phyloP scores from a whole-genome alignment of 225 moss, liverwort and hornwort species.

The Polytrichum commune region DNA sequence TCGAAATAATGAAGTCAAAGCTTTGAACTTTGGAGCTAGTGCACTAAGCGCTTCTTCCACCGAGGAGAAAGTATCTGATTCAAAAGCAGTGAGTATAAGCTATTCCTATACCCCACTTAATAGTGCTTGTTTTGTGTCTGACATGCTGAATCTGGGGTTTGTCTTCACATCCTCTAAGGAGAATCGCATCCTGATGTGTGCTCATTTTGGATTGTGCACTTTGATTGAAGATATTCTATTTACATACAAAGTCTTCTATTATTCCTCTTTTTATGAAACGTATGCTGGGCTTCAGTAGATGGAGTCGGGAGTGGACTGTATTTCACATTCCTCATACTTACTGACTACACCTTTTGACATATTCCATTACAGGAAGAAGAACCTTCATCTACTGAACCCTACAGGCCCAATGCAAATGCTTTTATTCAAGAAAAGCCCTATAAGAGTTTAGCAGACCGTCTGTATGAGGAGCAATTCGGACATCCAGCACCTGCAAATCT shows the following conservation, averaged over 20 bases:
- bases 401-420: conserved; percentile 31
- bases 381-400: conserved; percentile 18
- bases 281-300: too few species aligned
- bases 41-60: conserved; percentile 11
- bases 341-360: not conserved
- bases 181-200: too few species aligned
- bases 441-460: conserved; percentile 55
- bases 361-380: conserved; percentile 19
- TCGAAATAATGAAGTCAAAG: conserved; percentile 20
- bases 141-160: too few species aligned
- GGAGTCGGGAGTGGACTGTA: too few species aligned
- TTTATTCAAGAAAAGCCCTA: conserved; percentile 27
- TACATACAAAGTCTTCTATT: too few species aligned
- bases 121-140: too few species aligned
- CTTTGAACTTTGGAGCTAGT: conserved; percentile 28
- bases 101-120: too few species aligned
- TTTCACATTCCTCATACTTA: too few species aligned
- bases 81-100: conserved; percentile 25
- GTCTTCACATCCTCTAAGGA: too few species aligned
- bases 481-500: conserved; percentile 44
- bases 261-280: too few species aligned
- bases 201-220: too few species aligned
- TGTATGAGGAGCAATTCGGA: conserved; percentile 58
- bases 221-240: too few species aligned
- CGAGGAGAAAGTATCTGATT: not conserved